Evolutionary conservation across 352 stramenopile genomes (phyloP).

Genomic region (Globisporangium barbulae): DNA sequence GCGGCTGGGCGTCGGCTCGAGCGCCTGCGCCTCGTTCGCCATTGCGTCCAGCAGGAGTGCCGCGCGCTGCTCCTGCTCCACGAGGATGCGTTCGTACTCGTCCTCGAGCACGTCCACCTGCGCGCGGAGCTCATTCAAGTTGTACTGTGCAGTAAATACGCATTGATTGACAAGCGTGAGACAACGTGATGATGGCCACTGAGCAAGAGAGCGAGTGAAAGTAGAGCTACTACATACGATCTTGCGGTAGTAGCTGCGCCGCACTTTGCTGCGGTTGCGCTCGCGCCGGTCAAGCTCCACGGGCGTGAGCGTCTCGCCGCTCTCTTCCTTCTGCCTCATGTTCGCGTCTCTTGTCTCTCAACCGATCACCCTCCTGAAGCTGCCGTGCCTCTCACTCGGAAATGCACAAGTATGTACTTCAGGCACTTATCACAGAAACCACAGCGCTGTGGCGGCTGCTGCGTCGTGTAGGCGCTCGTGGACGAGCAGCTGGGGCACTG

Average conservation of each 20-base stretch:
- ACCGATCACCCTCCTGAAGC: neutral
- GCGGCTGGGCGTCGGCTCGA: slow-evolving; percentile 19
- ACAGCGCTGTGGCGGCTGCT: too few relatives aligned
- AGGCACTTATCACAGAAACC: too few relatives aligned
- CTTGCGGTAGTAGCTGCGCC: slow-evolving; percentile 52
- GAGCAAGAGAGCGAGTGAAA: neutral
- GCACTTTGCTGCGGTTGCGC: slow-evolving; percentile 51
- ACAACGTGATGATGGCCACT: neutral
- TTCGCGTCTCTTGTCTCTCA: neutral
- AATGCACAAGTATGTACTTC: too few relatives aligned
- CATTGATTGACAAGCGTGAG: neutral
- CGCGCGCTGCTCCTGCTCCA: slow-evolving; percentile 23
- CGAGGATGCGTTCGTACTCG: slow-evolving; percentile 40
- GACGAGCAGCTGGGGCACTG: neutral
- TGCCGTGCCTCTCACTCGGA: too few relatives aligned
- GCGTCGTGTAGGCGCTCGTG: neutral
- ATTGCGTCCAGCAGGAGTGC: slow-evolving; percentile 16
- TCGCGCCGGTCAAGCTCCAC: slow-evolving; percentile 40
- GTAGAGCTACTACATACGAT: slow-evolving; percentile 32
- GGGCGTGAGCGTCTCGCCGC: slow-evolving; percentile 23
- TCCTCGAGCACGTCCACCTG: slow-evolving; percentile 42
- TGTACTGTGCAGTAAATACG: slow-evolving; percentile 23
- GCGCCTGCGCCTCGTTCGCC: slow-evolving; percentile 19
- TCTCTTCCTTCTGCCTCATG: slow-evolving; percentile 12
- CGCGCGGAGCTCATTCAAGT: slow-evolving; percentile 39